phyloP scores from a whole-genome alignment of 768 basidiomycete species.

The Lyophyllum semitale region DNA sequence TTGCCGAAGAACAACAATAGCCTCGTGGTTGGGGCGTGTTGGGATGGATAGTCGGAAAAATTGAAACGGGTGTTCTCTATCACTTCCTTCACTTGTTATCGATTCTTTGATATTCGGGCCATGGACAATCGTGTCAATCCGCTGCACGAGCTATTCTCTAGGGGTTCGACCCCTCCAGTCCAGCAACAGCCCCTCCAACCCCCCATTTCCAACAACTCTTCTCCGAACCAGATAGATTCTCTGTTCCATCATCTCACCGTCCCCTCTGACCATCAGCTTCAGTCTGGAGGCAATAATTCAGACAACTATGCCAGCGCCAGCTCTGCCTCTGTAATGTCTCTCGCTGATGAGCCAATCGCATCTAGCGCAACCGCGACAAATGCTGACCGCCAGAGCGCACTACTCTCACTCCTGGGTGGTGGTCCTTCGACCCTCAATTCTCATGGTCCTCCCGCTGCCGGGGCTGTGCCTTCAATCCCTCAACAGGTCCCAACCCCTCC shows the following conservation, averaged over 20 bases:
- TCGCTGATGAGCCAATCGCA: constrained; percentile 45
- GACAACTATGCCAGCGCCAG: constrained; percentile 35
- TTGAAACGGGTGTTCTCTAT: constrained; percentile 6
- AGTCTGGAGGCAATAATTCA: constrained; percentile 18
- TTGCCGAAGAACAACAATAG: constrained; percentile 30
- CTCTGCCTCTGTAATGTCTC: constrained; percentile 44
- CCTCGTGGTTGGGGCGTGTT: constrained; percentile 52
- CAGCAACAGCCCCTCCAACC: constrained; percentile 34
- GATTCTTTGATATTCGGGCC: constrained; percentile 15
- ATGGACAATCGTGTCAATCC: constrained; percentile 46
- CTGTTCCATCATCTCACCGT: constrained; percentile 60
- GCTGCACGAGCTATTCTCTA: constrained; percentile 54
- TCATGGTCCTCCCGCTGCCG: constrained; percentile 24
- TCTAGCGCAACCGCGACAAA: constrained; percentile 44
- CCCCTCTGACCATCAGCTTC: constrained; percentile 38
- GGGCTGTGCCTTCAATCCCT: constrained; percentile 29
- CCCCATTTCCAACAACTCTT: constrained; percentile 43
- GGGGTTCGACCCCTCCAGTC: constrained; percentile 53
- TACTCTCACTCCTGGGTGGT: constrained; percentile 68
- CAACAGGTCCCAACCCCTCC: constrained; percentile 77
- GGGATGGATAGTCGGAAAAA: constrained; percentile 23
- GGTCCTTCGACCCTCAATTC: constrained; percentile 35
- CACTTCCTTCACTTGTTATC: constrained; percentile 14
- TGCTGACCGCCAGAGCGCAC: constrained; percentile 72
- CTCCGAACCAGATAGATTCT: constrained; percentile 65